Evolutionary conservation across 352 stramenopile genomes (phyloP), one percentile per base, ranked within the genome.

Genomic region (Halophytophthora polymorphica): DNA sequence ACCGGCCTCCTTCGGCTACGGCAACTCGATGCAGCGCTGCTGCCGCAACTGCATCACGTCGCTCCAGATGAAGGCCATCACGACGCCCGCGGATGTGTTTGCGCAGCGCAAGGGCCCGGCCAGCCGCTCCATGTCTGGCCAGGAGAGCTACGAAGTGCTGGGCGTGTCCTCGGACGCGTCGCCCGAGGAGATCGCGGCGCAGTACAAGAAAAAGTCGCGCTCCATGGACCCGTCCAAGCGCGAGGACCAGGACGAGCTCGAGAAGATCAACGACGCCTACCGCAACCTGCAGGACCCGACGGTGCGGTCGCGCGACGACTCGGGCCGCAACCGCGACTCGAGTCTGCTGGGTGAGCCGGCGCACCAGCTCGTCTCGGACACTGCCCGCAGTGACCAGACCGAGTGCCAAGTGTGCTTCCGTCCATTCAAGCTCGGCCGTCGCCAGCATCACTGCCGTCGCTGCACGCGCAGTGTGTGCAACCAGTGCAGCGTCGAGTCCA

Each of bases 361-460:
- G 14, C 69, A 40, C 40, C 66, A 76, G 48, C 86, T 88, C 25
- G 66, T 83, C 13, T 80, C 79, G 15, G 81, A 93, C 65, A 86
- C 80, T 15, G 81, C 81, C 11, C 83, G 83, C 17, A 87, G 73
- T 39, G 83, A 91, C 50, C 83, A 93, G 61, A 93, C 75, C n/a
- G 83, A 93, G 54, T 93, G 83, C 31, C 83, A 93, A 48, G 80
- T 93, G n/a, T 93, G 81, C 41, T 93, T 92, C 69, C 81, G 83
- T 54, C 83, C 80, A 10, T 93, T 93, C 54, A 91, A 91, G 53
- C 77, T 93, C 22, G 81, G 83, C 10, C 76, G 83, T 65, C 75
- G 83, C 3, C 78, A 90, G 56, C 80, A 93, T 50, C 83, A 93
- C 58, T 93, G 83, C 57, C 83, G 80, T 61, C 83, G 83, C 47